Conservation (phyloP, 257 asterid species). For the Petunia axillaris region DNA sequence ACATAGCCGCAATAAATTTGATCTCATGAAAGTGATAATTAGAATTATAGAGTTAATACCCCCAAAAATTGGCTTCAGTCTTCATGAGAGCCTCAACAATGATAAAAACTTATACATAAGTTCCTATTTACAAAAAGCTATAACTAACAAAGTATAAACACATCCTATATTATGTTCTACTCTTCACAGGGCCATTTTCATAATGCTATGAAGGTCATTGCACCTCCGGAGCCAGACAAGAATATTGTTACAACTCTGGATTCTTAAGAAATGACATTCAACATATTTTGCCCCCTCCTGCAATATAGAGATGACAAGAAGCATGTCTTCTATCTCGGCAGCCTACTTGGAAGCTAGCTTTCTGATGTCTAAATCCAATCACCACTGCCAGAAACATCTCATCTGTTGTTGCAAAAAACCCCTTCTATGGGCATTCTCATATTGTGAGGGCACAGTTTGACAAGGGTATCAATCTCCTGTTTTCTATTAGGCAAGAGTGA, state of each 20-base stretch:
- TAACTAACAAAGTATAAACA: neutral
- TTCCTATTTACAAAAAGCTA: constrained; percentile 11
- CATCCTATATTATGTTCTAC: neutral
- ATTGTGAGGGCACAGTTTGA: neutral
- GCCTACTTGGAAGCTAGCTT: constrained; percentile 15
- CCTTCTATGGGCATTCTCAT: neutral
- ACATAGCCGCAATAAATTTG: too few species aligned
- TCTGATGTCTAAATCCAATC: neutral
- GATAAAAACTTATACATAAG: neutral
- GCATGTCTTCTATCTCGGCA: neutral
- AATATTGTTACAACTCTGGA: neutral
- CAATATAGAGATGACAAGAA: constrained; percentile 5
- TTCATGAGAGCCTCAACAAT: neutral
- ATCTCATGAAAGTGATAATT: too few species aligned
- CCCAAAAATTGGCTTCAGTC: neutral
- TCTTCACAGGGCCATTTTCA: neutral
- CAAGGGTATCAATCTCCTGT: neutral
- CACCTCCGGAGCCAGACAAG: constrained; percentile 19
- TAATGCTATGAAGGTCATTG: neutral
- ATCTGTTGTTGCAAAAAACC: constrained; percentile 12
- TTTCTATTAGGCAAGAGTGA: neutral
- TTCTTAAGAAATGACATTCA: neutral
- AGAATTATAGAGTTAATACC: too few species aligned
- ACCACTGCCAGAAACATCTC: neutral
- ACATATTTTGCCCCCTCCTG: neutral